A percentile compares a stretch with the other conserved stretches of the same genome.
phyloP scores from a whole-genome alignment of 495 filamentous ascomycete genomes.

The Parmelia sp. region DNA sequence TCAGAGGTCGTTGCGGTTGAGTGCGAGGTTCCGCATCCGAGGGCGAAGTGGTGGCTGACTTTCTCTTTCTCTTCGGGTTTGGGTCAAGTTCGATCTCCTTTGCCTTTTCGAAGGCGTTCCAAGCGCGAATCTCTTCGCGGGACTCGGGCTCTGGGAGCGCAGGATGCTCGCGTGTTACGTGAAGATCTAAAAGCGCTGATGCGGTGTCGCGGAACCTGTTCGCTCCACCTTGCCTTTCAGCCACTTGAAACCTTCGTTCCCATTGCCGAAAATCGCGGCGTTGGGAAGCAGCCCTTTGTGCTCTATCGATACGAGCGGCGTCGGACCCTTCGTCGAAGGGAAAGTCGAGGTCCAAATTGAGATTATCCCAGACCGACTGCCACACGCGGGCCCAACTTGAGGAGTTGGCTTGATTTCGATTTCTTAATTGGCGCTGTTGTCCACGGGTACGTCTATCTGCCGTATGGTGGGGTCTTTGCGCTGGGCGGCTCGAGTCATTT shows the following conservation, averaged over 20 bases:
- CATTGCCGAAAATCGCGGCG: slow-evolving; percentile 63
- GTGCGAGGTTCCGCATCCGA: slow-evolving; percentile 48
- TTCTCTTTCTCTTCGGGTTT: slow-evolving; percentile 59
- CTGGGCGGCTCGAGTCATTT: slow-evolving; percentile 27
- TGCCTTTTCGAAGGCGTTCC: slow-evolving; percentile 83
- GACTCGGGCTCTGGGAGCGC: slow-evolving; percentile 55
- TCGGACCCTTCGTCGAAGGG: slow-evolving; percentile 68
- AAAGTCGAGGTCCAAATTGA: slow-evolving; percentile 82
- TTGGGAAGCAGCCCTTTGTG: slow-evolving; percentile 53
- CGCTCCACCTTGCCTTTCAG: slow-evolving; percentile 63
- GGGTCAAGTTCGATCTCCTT: slow-evolving; percentile 57
- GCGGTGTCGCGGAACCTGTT: slow-evolving; percentile 62
- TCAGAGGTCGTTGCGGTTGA: slow-evolving; percentile 57
- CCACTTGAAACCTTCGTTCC: slow-evolving; percentile 74
- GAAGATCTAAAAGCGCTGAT: slow-evolving; percentile 42
- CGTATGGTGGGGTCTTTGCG: slow-evolving; percentile 33
- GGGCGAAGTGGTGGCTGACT: slow-evolving; percentile 70
- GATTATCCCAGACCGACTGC: slow-evolving; percentile 57
- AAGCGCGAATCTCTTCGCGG: slow-evolving; percentile 72
- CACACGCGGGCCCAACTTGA: slow-evolving; percentile 61
- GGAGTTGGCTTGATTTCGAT: slow-evolving; percentile 40
- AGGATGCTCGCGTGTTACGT: slow-evolving; percentile 42
- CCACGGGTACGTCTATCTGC: slow-evolving; percentile 46
- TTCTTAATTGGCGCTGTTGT: slow-evolving; percentile 41
- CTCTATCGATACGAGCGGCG: slow-evolving; percentile 41